Evolutionary conservation across 768 basidiomycete species (phyloP).

Genomic region (Russula olivacea): DNA sequence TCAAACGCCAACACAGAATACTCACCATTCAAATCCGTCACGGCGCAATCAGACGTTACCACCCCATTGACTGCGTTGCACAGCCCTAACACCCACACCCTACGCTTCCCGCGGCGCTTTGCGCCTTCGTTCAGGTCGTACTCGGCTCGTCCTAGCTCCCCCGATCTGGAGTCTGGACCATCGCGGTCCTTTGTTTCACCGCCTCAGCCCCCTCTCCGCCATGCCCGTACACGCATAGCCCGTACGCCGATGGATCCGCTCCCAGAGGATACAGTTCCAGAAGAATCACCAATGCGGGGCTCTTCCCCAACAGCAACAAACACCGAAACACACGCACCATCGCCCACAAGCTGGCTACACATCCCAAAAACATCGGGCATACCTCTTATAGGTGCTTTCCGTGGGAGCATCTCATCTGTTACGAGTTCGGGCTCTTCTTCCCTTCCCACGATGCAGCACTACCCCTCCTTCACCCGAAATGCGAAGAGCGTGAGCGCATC

Average conservation of each 20-base stretch:
- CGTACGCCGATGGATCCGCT: constrained; percentile 22
- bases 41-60: not conserved
- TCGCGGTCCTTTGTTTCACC: constrained; percentile 6
- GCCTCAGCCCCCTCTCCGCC: constrained; percentile 18
- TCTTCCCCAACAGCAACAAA: constrained; percentile 8
- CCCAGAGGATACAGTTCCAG: constrained; percentile 15
- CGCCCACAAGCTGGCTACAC: constrained; percentile 22
- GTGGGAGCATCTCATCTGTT: constrained; percentile 19
- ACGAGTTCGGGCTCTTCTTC: constrained; percentile 10
- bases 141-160: constrained; percentile 1
- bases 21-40: not conserved
- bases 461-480: constrained; percentile 19
- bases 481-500: constrained; percentile 6
- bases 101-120: constrained; percentile 6
- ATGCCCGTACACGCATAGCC: constrained; percentile 18
- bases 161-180: constrained; percentile 7
- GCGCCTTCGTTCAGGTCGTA: constrained; percentile 10
- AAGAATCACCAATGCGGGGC: not conserved
- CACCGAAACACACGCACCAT: not conserved
- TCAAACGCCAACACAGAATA: not conserved
- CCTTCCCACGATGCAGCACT: constrained; percentile 24
- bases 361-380: constrained; percentile 18
- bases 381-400: constrained; percentile 25
- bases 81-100: not conserved
- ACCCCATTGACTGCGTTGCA: not conserved